These are phyloP conservation scores for Mallotus japonicus DNA, from an alignment of 441 rosid species.

Conservation along the genomic window DNA sequence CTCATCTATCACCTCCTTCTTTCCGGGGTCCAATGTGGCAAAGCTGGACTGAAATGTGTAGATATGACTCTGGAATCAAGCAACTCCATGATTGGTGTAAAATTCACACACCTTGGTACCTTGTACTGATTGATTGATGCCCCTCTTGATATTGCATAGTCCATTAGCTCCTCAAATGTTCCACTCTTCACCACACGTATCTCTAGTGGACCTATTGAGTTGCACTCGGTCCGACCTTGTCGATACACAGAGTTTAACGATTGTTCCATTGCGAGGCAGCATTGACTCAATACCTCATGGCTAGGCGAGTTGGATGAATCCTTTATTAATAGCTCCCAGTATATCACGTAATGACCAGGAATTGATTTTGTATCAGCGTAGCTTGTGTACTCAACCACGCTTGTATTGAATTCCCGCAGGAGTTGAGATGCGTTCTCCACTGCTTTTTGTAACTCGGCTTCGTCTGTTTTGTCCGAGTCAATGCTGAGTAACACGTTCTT, in stretches of 20 bases:
- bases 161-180: slow-evolving; percentile 95
- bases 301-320: slow-evolving; percentile 45
- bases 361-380: slow-evolving; percentile 70
- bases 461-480: slow-evolving; percentile 87
- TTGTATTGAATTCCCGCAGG: slow-evolving; percentile 47
- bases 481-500: slow-evolving; percentile 84
- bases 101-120: slow-evolving; percentile 89
- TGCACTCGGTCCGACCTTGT: slow-evolving; percentile 71
- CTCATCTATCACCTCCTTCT: slow-evolving; percentile 34
- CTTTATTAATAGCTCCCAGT: slow-evolving; percentile 66
- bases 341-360: slow-evolving; percentile 86
- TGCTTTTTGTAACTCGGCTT: slow-evolving; percentile 77
- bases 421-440: slow-evolving; percentile 63
- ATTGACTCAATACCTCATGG: slow-evolving; percentile 41
- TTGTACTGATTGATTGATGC: slow-evolving; percentile 94
- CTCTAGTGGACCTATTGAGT: slow-evolving; percentile 82
- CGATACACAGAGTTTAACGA: slow-evolving; percentile 81
- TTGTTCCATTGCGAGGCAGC: slow-evolving; percentile 83
- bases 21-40: slow-evolving; percentile 77
- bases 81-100: slow-evolving; percentile 78
- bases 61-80: slow-evolving; percentile 74
- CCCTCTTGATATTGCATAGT: slow-evolving; percentile 85
- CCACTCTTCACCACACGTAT: slow-evolving; percentile 75
- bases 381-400: slow-evolving; percentile 92
- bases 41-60: slow-evolving; percentile 58